Base-by-base conservation (phyloP, 2,329 filamentous ascomycete genomes). In the Ophiosphaerella narmari region DNA sequence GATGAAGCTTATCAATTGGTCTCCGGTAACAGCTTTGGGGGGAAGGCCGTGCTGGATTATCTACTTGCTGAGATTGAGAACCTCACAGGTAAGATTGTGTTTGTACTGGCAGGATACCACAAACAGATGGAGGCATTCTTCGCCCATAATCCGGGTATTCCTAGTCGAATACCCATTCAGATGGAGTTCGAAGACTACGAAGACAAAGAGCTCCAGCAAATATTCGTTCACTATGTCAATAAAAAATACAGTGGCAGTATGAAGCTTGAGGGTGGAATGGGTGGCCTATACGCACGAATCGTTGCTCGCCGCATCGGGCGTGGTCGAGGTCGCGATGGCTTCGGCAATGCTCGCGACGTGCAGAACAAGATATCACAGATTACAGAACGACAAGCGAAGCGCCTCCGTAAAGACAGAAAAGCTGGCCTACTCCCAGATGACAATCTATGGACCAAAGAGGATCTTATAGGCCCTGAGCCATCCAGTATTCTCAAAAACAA, bases 101-200 rank as follows among this genome's bases (percentile, higher is more conserved):
- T 92, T 45, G 78, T 92, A 0, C 75, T 93, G 2, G 89, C 88
- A 0, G 89, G 90, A 0, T 92, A 92, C 68, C 78, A 78, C 41
- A 86, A 85, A 57, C 79, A 89, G 54, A 92, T 93, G 88, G 88
- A 92, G 59, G 79, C 79, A 0, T 90, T 92, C 66, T 91, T 90
- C 39, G 78, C 82, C 0, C 87, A 91, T 52, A 92, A 92, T 38
- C 84, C 84, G 0, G 88, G 89, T 0, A 75, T 92, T 2, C 77
- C 82, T 0, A 89, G 87, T 55, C 83, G 89, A 0, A 86, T 93
- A 33, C 88, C 88, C 0, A 75, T 83, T 9, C 73, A 79, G 31
- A 76, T 92, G 60, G 78, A 82, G 36, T 93, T 92, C 48, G 74
- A 80, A 0, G 89, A 93, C 66, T 92, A 90, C 54, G 75, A 75